Base-by-base conservation (phyloP, 352 stramenopile genomes). In the Phytophthora pseudosyringae region DNA sequence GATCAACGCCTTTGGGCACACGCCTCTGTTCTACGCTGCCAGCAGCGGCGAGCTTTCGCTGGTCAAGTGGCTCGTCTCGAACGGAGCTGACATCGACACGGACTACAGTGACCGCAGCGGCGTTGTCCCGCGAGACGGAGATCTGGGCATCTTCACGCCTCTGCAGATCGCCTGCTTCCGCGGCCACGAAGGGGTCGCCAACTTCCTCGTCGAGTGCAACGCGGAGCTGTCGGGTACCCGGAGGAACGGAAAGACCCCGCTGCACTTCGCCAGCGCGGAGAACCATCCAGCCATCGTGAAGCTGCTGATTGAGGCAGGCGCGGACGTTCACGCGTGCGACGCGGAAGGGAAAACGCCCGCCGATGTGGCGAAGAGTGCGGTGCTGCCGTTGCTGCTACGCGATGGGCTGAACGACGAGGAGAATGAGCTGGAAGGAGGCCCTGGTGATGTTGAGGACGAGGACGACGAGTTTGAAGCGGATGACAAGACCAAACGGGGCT, bases 21-120 rank as follows among this genome's bases (percentile, higher is more conserved):
- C 86, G 7, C 82, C 86, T 12, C 52, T 94, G 12, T 94, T 92
- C 50, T 94, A 94, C 52, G 86, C 84, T 1, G 75, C 84, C 5
- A 91, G 83, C 40, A 91, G 80, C 16, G 86, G 86, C 11, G 78
- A 88, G 1, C 52, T 93, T 1, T 59, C 84, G n/a, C 62, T 95
- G 4, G 81, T 95, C 53, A 95, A 95, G 52, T 93, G 86, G 86
- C 66, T 95, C 43, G 78, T 95, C 46, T 95, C 86, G 3, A 93
- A 93, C 29, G 84, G 86, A 29, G 83, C 86, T 0, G 86, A 94
- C 47, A 92, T 95, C 29, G 86, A 95, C 57, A 89, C 73, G 10
- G 86, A 95, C 64, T 93, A 91, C 58, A 93, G 81, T 43, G 78
- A 88, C 48, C 78, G 73, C 5, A 58, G 64, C 2, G 75, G 86